Evolutionary conservation across 2,329 filamentous ascomycete genomes (phyloP).

Genomic region (Penicillium carneum): DNA sequence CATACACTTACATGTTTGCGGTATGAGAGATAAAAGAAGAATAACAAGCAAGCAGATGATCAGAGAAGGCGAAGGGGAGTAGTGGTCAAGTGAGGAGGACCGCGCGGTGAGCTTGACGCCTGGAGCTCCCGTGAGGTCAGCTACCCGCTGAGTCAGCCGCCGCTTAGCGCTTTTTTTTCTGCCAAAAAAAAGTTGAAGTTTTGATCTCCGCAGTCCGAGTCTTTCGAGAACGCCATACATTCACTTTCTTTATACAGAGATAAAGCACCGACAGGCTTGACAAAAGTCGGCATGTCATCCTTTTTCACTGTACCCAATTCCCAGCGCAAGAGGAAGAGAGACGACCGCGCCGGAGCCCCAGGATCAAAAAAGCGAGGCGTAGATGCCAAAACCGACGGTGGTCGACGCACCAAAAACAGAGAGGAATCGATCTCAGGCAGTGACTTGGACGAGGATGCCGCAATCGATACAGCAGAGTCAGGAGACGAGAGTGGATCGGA

Average conservation of each 20-base stretch:
- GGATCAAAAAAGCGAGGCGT: conserved; percentile 57
- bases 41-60: conserved; percentile 31
- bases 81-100: conserved; percentile 39
- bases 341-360: conserved; percentile 53
- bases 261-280: conserved; percentile 14
- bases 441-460: conserved; percentile 68
- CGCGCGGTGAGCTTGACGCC: conserved; percentile 54
- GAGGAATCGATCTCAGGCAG: conserved; percentile 88
- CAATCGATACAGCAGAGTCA: conserved; percentile 56
- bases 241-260: conserved; percentile 20
- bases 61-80: conserved; percentile 32
- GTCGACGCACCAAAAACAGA: conserved; percentile 58
- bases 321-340: conserved; percentile 88
- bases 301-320: conserved; percentile 91
- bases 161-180: conserved; percentile 43
- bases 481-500: conserved; percentile 67
- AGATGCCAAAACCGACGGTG: conserved; percentile 47
- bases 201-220: conserved; percentile 29
- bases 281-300: conserved; percentile 73
- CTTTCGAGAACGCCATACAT: conserved; percentile 21
- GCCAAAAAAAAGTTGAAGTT: conserved; percentile 48
- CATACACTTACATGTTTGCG: conserved; percentile 41
- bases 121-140: conserved; percentile 46
- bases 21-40: conserved; percentile 26
- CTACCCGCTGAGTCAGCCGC: conserved; percentile 47